Evolutionary conservation across 2,329 filamentous ascomycete species (phyloP).

Genomic region (Chrysosporium keratinophilum): DNA sequence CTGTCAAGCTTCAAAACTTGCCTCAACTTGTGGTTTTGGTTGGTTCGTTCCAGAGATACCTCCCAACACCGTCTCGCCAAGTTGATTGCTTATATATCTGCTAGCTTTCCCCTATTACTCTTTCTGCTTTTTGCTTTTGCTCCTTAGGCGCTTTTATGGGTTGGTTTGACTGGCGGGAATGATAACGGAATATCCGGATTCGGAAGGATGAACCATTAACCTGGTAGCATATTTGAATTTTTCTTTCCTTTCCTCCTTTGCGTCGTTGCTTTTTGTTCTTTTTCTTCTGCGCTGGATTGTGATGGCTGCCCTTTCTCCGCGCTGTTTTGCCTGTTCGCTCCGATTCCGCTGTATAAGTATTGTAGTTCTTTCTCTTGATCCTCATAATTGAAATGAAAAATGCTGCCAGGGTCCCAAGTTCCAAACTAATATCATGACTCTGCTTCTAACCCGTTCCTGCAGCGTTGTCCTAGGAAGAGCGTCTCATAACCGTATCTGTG

Average conservation of each 20-base stretch:
- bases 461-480: neutral
- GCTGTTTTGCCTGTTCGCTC: neutral
- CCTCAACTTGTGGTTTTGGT: neutral
- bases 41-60: neutral
- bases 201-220: neutral
- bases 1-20: neutral
- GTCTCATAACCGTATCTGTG: too few relatives aligned
- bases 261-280: neutral
- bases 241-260: neutral
- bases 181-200: slow-evolving; percentile 8
- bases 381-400: neutral
- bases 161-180: slow-evolving; percentile 5
- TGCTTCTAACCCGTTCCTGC: neutral
- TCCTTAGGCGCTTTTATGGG: slow-evolving; percentile 9
- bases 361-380: neutral
- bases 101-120: neutral
- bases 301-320: neutral
- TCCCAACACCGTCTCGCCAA: neutral
- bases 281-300: neutral
- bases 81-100: slow-evolving; percentile 10
- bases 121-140: neutral
- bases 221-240: slow-evolving; percentile 10
- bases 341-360: slow-evolving; percentile 8
- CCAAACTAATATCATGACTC: neutral
- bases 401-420: neutral